Base-by-base conservation (phyloP, 2,329 filamentous ascomycete species). In the Monilinia aucupariae region DNA sequence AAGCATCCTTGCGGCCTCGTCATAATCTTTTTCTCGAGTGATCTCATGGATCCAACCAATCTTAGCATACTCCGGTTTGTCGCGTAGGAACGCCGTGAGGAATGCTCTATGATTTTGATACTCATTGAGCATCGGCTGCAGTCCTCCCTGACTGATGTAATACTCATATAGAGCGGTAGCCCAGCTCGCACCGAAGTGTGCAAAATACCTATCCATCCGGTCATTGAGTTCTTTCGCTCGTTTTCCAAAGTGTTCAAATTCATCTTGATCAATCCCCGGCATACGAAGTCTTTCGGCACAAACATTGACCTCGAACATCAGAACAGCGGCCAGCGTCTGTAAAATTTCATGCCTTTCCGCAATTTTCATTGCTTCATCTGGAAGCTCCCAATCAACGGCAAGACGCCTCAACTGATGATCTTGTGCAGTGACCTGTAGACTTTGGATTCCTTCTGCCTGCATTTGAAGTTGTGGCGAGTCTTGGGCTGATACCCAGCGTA, bases 31-130 rank as follows among this genome's bases (percentile, higher is more conserved):
- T 72, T 94, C 90, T 30, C 84, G 82, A 65, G 86, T 81, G 9
- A 97, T 82, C 73, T 97, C 92, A 73, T 99, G 96, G 77, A 99
- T 96, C 94, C 94, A 99, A 55, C 88, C 87, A 51, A 99, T 81
- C 70, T 91, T 91, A 34, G 88, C 87, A 66, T 91, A 85, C 66
- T 86, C 82, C 0, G 86, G 83, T 67, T 86, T 84, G 62, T 84
- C 86, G 49, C 90, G 85, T 54, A 99, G 80, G 71, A 92, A 99
- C 59, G 81, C 81, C 0, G 91, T 96, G 62, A 96, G 83, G 71
- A 86, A 88, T n/a, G 78, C 78, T 58, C 83, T 77, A 68, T 86
- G 85, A 70, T 92, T 89, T 62, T 85, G 78, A 32, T 87, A 80
- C 64, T 90, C 90, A 69, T 86, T 82, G 60, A 99, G 81, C 34